Conservation (phyloP, 208 protist species). For the Leishmania arabica region DNA sequence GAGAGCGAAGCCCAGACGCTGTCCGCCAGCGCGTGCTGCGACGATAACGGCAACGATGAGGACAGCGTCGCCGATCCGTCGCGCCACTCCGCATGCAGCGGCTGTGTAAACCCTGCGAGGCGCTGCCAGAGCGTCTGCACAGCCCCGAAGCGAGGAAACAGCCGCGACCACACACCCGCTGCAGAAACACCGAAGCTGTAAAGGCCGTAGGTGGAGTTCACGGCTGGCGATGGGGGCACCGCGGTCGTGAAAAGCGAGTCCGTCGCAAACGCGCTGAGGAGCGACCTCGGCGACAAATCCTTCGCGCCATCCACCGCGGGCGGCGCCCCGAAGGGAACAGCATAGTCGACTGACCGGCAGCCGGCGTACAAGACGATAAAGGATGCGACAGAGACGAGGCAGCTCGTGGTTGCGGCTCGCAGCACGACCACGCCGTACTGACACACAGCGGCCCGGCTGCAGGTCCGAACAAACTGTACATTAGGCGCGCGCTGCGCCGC, state of each 20-base stretch:
- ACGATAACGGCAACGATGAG: neutral
- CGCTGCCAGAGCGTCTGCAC: slow-evolving; percentile 24
- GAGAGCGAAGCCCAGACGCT: slow-evolving; percentile 32
- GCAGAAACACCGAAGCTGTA: slow-evolving; percentile 36
- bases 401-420: slow-evolving; percentile 15
- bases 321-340: neutral
- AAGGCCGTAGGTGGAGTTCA: slow-evolving; percentile 25
- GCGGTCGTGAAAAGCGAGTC: slow-evolving; percentile 17
- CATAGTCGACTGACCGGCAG: slow-evolving; percentile 16
- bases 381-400: slow-evolving; percentile 17
- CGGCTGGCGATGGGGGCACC: slow-evolving; percentile 11
- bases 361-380: slow-evolving; percentile 10
- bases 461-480: slow-evolving; percentile 27
- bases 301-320: neutral
- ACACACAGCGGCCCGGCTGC: slow-evolving; percentile 22
- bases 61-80: neutral
- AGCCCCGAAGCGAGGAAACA: slow-evolving; percentile 11
- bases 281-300: neutral
- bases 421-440: slow-evolving; percentile 30
- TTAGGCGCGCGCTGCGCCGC: slow-evolving; percentile 31
- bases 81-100: slow-evolving; percentile 28
- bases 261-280: neutral
- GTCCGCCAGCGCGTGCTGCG: slow-evolving; percentile 23
- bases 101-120: slow-evolving; percentile 4
- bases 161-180: slow-evolving; percentile 22